Percentiles rank a stretch among this genome's conserved stretches.
Evolutionary conservation across 148 eudicot genomes (phyloP).

Genomic region (Rheum nobile): DNA sequence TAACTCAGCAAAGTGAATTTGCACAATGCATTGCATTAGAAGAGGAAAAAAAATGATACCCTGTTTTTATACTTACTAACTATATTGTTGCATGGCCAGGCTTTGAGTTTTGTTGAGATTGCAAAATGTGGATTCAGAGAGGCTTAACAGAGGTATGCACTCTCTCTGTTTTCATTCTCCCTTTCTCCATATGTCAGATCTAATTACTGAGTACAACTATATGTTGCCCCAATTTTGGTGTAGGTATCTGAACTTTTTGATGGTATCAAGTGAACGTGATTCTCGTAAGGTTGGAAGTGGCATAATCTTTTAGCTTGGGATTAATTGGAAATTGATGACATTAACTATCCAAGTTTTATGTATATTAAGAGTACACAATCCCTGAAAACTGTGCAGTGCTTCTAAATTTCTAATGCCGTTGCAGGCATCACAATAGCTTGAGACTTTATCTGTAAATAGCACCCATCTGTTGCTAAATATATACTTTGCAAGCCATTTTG

Average conservation of each 20-base stretch:
- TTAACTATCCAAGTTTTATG: neutral
- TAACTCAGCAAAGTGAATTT: neutral
- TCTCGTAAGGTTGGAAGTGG: too few species aligned
- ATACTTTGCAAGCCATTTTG: neutral
- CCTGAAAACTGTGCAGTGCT: neutral
- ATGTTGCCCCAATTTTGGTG: too few species aligned
- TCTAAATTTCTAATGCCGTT: neutral
- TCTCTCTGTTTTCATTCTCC: too few species aligned
- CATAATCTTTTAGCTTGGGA: too few species aligned
- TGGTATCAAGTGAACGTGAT: neutral
- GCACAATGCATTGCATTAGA: conserved; percentile 2
- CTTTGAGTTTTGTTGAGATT: neutral
- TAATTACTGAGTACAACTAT: too few species aligned
- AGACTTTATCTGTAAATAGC: neutral
- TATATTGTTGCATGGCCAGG: neutral
- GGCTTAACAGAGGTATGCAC: neutral
- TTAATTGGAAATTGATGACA: neutral
- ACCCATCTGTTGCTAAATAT: neutral
- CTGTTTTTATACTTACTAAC: neutral
- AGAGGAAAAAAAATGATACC: neutral
- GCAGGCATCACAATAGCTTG: neutral
- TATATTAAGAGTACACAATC: neutral
- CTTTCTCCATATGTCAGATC: too few species aligned
- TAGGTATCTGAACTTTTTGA: neutral
- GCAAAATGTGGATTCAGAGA: neutral